Evolutionary conservation across 306 rosid species (phyloP).

Genomic region (Mucuna pruriens): DNA sequence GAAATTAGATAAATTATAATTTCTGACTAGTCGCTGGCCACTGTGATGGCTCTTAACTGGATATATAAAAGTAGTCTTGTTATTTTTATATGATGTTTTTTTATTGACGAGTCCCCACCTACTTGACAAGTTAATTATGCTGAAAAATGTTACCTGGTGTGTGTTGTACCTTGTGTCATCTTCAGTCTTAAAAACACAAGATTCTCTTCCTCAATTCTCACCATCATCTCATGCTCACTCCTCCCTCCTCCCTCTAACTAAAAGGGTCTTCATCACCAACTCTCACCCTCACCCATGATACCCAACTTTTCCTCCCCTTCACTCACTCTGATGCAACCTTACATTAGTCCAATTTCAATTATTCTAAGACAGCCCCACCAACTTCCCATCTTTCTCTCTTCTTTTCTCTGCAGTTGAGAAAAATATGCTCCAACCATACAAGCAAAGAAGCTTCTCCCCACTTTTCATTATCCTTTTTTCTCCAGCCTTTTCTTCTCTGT

Average conservation of each 20-base stretch:
- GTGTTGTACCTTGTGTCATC: constrained; percentile 33
- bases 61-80: too few relatives aligned
- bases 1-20: too few relatives aligned
- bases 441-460: constrained; percentile 49
- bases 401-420: constrained; percentile 13
- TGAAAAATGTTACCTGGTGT: constrained; percentile 6
- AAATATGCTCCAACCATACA: constrained; percentile 59
- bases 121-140: constrained; percentile 25
- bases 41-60: too few relatives aligned
- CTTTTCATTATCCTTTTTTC: constrained; percentile 19
- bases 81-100: constrained; percentile 1
- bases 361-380: background rate
- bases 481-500: constrained; percentile 32
- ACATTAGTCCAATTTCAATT: background rate
- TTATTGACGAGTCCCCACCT: background rate
- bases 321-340: constrained; percentile 16
- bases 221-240: constrained; percentile 18
- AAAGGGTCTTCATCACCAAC: background rate
- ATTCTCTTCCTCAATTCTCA: constrained; percentile 33
- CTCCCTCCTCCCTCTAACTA: background rate
- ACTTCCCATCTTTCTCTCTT: constrained; percentile 15
- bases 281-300: background rate
- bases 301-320: constrained; percentile 30
- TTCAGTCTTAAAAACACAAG: background rate
- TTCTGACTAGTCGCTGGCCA: too few relatives aligned